Base-by-base conservation (phyloP, 2,329 filamentous ascomycete species). In the Stenocarpella maydis region DNA sequence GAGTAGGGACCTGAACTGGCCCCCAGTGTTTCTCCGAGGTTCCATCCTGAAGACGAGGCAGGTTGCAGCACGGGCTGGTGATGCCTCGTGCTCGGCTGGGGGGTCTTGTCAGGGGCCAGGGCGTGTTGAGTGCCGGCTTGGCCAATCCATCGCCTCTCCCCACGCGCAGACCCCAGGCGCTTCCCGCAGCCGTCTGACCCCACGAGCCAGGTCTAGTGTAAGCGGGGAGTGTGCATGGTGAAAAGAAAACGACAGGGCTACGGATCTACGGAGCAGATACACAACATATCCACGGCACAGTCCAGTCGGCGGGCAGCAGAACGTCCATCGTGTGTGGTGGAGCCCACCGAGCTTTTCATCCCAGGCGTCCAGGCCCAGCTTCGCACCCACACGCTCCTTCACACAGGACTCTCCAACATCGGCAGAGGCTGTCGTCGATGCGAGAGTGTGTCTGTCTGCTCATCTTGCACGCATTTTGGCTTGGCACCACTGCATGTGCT, bases 71-170 rank as follows among this genome's bases (percentile, higher is more conserved):
- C 9, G 34, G 21, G 21, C 21, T 14, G 15, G 34, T 24, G 3
- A 9, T 21, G 15, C 21, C 21, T 24, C n/a, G 34, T 55, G n/a
- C 26, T 21, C n/a, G n/a, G n/a, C n/a, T 45, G 37, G 37, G 24
- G 39, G 17, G 21, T 19, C 24, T 5, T 21, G 26, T 21, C 55
- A 61, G 41, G 58, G 58, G 58, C n/a, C 12, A 3, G 34, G 34
- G 14, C 34, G 17, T 47, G 58, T 47, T 61, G 58, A 47, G n/a
- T 34, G 41, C 55, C 55, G 55, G 49, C 47, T 41, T 65, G 49
- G 63, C 49, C 49, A 43, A 54, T 53, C 63, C n/a, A 41, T n/a
- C 50, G 8, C 5, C 1, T 14, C 15, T 28, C 52, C 39, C 64
- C 50, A 66, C 39, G 50, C 45, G n/a, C 24, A 19, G 28, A 45